Base-by-base conservation (phyloP, 2,329 filamentous ascomycete species). In the Xylariaceae sp. region DNA sequence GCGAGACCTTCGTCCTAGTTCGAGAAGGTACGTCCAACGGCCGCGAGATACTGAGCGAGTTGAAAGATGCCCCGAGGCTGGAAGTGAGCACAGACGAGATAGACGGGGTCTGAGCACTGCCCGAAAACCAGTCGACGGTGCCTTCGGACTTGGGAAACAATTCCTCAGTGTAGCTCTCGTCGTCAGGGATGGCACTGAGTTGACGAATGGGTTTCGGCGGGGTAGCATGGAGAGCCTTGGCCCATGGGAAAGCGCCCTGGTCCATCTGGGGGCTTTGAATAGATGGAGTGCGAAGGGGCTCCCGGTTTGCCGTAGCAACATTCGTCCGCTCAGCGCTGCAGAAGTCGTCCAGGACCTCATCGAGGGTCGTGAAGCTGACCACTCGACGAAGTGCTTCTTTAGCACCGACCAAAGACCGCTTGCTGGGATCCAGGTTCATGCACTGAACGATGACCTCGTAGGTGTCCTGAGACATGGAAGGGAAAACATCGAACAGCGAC, bases 391-490 rank as follows among this genome's bases (percentile, higher is more conserved):
- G 76, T 33, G 85, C 84, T 32, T 86, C 75, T 46, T 85, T 85
- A 40, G 87, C 79, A 39, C 77, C 84, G 19, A 73, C 67, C 31
- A 98, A 68, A 21, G 89, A 93, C 35, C 92, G 83, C 69, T 88
- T 93, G 58, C 73, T 75, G 9, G 92, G 92, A 55, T 98, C 90
- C 47, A 98, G 65, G 50, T 86, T 86, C 75, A 98, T 77, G 59
- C 86, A 93, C 62, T 94, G 76, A 33, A 81, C 78, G 60, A 98
- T 78, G 46, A 98, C 86, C 60, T 95, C 88, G 53, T 85, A 98
- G 1, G 92, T 95, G 60, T 98, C 92, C 59, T 94, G 87, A 31
- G 90, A 96, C 90, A 98, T 94, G 60, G 85, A 89, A 24, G 92
- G 89, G 61, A 98, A 98, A 51, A 96, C 86, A 58, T 98, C 92